These are phyloP conservation scores for Thielaviopsis punctulata DNA, from an alignment of 2,329 filamentous ascomycete genomes.

Conservation along the genomic window DNA sequence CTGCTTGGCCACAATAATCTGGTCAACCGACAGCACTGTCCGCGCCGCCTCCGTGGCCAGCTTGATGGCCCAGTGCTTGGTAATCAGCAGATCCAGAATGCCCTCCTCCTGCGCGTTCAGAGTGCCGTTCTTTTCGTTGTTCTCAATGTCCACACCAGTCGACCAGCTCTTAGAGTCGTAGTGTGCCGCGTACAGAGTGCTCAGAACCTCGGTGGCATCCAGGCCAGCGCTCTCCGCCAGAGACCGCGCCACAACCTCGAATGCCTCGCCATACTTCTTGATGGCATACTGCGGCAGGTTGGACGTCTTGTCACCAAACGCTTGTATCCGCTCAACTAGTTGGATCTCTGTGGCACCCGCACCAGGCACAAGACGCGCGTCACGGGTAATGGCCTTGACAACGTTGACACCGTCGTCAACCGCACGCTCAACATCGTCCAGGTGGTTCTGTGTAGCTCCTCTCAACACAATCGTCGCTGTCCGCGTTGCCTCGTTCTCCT, in stretches of 20 bases:
- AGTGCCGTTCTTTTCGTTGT: constrained; percentile 61
- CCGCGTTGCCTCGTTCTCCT: constrained; percentile 81
- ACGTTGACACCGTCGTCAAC: constrained; percentile 98
- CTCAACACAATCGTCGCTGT: constrained; percentile 89
- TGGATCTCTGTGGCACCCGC: constrained; percentile 91
- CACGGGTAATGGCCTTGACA: constrained; percentile 93
- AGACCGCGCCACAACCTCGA: constrained; percentile 88
- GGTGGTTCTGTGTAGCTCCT: constrained; percentile 92
- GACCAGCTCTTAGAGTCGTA: constrained; percentile 77
- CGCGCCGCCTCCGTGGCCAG: constrained; percentile 86
- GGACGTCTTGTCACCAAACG: constrained; percentile 79
- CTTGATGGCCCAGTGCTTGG: constrained; percentile 95
- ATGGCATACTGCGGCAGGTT: constrained; percentile 92
- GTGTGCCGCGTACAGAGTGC: constrained; percentile 82
- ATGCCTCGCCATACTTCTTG: constrained; percentile 92
- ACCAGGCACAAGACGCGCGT: constrained; percentile 77
- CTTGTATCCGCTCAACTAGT: constrained; percentile 79
- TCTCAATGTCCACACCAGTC: constrained; percentile 89
- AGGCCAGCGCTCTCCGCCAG: constrained; percentile 89
- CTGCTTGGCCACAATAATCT: constrained; percentile 96
- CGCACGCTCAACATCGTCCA: constrained; percentile 91
- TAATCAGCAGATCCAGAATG: constrained; percentile 79
- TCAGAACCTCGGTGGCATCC: constrained; percentile 92
- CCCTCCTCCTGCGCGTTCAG: constrained; percentile 75
- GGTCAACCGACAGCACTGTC: constrained; percentile 89